Base-by-base conservation (phyloP, 2,329 filamentous ascomycete species). In the Phialemonium atrogriseum region DNA sequence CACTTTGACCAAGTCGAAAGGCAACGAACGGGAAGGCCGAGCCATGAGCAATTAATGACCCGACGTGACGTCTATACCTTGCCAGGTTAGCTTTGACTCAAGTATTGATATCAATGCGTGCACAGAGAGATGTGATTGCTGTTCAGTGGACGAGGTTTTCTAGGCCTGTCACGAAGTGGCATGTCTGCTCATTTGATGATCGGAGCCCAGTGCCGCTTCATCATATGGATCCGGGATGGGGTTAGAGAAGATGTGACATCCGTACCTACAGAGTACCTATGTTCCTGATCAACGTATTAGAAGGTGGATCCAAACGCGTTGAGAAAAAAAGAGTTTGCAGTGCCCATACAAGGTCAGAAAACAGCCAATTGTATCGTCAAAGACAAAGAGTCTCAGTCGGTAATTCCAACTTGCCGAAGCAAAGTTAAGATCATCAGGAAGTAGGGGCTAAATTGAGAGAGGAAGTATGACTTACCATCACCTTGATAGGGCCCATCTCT, bases 61-160 rank as follows among this genome's bases (percentile, higher is more conserved):
- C n/a, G n/a, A n/a, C n/a, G 15, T 10, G 24, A 10, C 14, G 20
- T 21, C 24, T 14, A 28, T 22, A 22, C 35, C 24, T 36, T 39
- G 22, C 16, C 14, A 20, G 15, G 28, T 43, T 39, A 43, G 40
- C 34, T 23, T 10, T n/a, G n/a, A n/a, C n/a, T n/a, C n/a, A n/a
- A n/a, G n/a, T n/a, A n/a, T n/a, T n/a, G n/a, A n/a, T n/a, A n/a
- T n/a, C n/a, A n/a, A n/a, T n/a, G n/a, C n/a, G n/a, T n/a, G n/a
- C n/a, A n/a, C 21, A 14, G 14, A 11, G 8, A 23, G 30, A 28
- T 25, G 15, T 35, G 27, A 26, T 24, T 48, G 40, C 45, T 46
- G 46, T 64, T 94, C 87, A 94, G 87, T 89, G 84, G 87, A 84
- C 86, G 78, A 94, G 87, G 88, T 94, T 94, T 94, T 93, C 86